Percentiles rank a stretch among this genome's conserved stretches.
These are phyloP conservation scores for Cinnamomum micranthum DNA, from an alignment of 164 flowering plant genomes.

Conservation along the genomic window DNA sequence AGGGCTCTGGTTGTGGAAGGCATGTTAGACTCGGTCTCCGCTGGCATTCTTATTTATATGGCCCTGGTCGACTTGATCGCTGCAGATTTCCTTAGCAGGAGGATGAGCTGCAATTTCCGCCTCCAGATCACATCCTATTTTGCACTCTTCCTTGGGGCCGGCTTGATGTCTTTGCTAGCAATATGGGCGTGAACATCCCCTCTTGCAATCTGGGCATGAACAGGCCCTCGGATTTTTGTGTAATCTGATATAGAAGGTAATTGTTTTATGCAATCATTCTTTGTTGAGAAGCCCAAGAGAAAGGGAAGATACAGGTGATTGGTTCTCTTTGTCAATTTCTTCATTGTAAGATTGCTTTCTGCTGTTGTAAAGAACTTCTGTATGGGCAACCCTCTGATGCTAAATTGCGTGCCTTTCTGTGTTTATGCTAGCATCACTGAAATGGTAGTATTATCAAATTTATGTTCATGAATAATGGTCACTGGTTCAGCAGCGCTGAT, in stretches of 20 bases:
- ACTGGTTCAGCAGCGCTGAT: too few relatives aligned
- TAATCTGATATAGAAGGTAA: neutral
- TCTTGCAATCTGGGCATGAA: neutral
- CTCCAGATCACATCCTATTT: conserved; percentile 73
- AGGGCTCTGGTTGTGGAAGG: conserved; percentile 75
- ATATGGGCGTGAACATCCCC: conserved; percentile 62
- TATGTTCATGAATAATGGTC: too few relatives aligned
- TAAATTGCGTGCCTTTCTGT: too few relatives aligned
- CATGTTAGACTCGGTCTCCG: conserved; percentile 66
- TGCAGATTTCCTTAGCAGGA: conserved; percentile 88
- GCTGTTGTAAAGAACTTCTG: too few relatives aligned
- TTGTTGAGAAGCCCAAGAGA: neutral
- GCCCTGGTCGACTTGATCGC: conserved; percentile 92
- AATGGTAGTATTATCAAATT: too few relatives aligned
- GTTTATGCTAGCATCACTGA: too few relatives aligned
- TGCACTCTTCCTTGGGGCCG: conserved; percentile 73
- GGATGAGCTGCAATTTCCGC: conserved; percentile 77
- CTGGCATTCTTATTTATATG: conserved; percentile 91
- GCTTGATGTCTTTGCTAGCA: conserved; percentile 74
- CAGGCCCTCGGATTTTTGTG: too few relatives aligned
- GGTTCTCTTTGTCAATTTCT: too few relatives aligned
- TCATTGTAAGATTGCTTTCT: too few relatives aligned
- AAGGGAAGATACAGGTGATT: neutral
- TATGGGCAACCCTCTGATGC: too few relatives aligned
- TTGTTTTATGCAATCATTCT: neutral